Conservation (phyloP, 208 protist species). For the Trypanosoma congolense region DNA sequence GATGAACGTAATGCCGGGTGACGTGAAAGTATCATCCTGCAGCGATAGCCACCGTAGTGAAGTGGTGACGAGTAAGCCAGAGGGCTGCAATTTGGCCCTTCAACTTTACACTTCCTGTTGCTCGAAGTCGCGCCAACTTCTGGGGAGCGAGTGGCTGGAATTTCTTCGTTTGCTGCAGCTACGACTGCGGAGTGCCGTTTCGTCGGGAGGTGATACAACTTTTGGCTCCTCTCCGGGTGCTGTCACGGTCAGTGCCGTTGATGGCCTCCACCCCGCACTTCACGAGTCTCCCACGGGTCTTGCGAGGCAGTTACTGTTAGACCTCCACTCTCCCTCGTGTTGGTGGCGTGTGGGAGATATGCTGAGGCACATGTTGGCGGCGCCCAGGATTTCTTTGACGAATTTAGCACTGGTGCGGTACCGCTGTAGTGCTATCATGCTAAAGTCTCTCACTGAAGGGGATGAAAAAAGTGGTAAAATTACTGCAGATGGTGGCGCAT, state of each 20-base stretch:
- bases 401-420: constrained; percentile 35
- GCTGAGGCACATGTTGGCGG: not conserved
- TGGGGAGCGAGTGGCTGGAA: not conserved
- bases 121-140: not conserved
- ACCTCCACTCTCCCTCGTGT: constrained; percentile 13
- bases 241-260: no score
- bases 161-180: no score
- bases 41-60: not conserved
- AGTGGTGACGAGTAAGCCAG: not conserved
- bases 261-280: no score
- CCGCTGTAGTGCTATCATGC: constrained; percentile 35
- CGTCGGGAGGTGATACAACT: no score
- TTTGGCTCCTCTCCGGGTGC: no score
- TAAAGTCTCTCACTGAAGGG: not conserved
- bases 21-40: not conserved
- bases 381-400: constrained; percentile 14
- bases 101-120: constrained; percentile 5
- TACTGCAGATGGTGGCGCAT: no score
- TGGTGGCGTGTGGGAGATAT: constrained; percentile 21
- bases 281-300: no score
- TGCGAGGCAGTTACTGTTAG: constrained; percentile 1
- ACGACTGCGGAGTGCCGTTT: no score
- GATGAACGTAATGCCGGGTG: constrained; percentile 31
- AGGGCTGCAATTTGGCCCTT: not conserved
- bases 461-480: not conserved